A percentile compares a stretch with the other conserved stretches of the same genome.
Evolutionary conservation across 192 early-diverging fungal species (phyloP).

Genomic region (Backusella mclennaniae): DNA sequence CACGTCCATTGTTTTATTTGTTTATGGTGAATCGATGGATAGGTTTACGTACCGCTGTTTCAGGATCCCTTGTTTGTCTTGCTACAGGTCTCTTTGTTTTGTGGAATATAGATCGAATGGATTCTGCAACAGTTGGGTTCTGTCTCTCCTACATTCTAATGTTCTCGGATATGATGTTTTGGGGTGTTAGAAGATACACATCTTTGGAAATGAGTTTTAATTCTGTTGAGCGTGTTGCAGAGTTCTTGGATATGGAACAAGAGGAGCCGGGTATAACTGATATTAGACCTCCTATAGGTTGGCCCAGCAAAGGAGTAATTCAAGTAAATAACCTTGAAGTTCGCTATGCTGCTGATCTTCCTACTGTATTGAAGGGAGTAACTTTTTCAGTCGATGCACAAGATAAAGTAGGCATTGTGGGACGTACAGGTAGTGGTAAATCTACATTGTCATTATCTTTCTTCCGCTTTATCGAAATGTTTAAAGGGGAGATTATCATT

Average conservation of each 20-base stretch:
- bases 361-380: constrained; percentile 75
- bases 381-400: constrained; percentile 58
- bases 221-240: constrained; percentile 81
- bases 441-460: constrained; percentile 76
- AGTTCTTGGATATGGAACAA: constrained; percentile 82
- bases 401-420: constrained; percentile 90
- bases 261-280: constrained; percentile 64
- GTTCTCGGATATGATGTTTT: constrained; percentile 59
- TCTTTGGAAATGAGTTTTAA: constrained; percentile 84
- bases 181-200: constrained; percentile 60
- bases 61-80: constrained; percentile 69
- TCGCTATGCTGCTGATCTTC: constrained; percentile 70
- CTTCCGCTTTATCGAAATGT: constrained; percentile 76
- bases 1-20: constrained; percentile 75
- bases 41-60: constrained; percentile 70
- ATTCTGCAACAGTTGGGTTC: constrained; percentile 82
- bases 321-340: constrained; percentile 69
- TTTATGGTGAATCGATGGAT: constrained; percentile 88
- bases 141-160: constrained; percentile 77
- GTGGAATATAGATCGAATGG: constrained; percentile 45
- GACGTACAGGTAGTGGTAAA: constrained; percentile 86
- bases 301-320: constrained; percentile 76
- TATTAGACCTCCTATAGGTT: constrained; percentile 51
- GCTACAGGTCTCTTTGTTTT: constrained; percentile 66
- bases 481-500: constrained; percentile 67